These are phyloP conservation scores for Nannochloris sp. DNA, from an alignment of 139 green algal genomes.

Conservation along the genomic window DNA sequence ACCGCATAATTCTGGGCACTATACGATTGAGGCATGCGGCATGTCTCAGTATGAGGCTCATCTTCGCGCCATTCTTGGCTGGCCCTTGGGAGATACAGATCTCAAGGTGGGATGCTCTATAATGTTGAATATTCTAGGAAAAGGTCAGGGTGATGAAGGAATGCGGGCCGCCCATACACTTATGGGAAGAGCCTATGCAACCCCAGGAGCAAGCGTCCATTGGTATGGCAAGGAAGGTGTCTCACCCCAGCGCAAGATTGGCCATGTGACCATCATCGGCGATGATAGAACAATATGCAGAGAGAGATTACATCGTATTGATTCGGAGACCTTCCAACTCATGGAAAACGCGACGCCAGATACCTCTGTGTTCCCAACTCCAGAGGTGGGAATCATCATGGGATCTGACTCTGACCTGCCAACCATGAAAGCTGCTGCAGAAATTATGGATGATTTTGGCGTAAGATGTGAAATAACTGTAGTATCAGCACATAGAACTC, in stretches of 20 bases:
- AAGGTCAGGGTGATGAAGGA: slow-evolving; percentile 65
- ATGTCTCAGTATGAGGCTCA: slow-evolving; percentile 90
- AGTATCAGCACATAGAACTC: slow-evolving; percentile 92
- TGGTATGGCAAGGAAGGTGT: slow-evolving; percentile 91
- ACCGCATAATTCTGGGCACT: slow-evolving; percentile 97
- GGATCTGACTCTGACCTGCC: slow-evolving; percentile 89
- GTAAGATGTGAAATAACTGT: slow-evolving; percentile 74
- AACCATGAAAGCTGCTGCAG: slow-evolving; percentile 80
- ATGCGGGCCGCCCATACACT: slow-evolving; percentile 48
- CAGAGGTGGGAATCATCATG: slow-evolving; percentile 95
- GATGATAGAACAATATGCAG: slow-evolving; percentile 31
- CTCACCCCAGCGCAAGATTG: slow-evolving; percentile 59
- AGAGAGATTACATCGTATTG: slow-evolving; percentile 45
- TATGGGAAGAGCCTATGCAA: slow-evolving; percentile 59
- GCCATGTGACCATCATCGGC: slow-evolving; percentile 83
- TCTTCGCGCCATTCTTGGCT: slow-evolving; percentile 86
- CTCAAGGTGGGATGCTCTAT: slow-evolving; percentile 48
- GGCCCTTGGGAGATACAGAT: slow-evolving; percentile 80
- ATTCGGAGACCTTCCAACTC: slow-evolving; percentile 24
- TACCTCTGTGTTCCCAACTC: not conserved
- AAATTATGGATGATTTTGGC: slow-evolving; percentile 68
- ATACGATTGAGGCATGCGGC: slow-evolving; percentile 90
- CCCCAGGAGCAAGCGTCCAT: slow-evolving; percentile 57
- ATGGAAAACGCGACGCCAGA: not conserved
- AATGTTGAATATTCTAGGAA: slow-evolving; percentile 68